Conservation (phyloP, 441 rosid genomes). For the Erodium moschatum region DNA sequence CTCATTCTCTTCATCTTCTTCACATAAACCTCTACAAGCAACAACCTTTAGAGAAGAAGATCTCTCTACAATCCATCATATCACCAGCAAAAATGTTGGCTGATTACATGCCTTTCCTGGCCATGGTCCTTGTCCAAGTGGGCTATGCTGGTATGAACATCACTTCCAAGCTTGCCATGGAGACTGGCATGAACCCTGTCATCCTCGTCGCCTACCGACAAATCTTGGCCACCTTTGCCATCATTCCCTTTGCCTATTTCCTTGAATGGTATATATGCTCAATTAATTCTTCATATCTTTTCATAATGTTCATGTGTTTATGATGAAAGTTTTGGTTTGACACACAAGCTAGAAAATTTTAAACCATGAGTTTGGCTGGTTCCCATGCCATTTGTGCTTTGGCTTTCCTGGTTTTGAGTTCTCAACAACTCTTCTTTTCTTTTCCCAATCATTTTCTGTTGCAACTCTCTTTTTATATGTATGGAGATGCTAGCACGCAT, state of each 20-base stretch:
- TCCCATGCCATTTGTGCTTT: not conserved
- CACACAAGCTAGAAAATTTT: no score
- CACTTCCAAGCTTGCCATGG: constrained; percentile 80
- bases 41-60: no score
- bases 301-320: no score
- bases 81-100: constrained; percentile 7
- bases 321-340: no score
- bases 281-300: not conserved
- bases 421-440: no score
- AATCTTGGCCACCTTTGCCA: constrained; percentile 63
- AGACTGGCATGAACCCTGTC: constrained; percentile 78
- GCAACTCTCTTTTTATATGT: no score
- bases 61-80: no score
- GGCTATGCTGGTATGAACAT: constrained; percentile 84
- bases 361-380: no score
- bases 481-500: not conserved
- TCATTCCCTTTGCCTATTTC: constrained; percentile 59
- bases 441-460: no score
- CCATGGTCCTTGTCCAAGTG: constrained; percentile 63
- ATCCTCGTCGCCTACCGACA: constrained; percentile 70
- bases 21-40: no score
- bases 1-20: no score
- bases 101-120: constrained; percentile 55
- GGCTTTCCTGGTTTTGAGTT: not conserved
- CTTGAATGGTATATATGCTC: constrained; percentile 46